Percentiles rank a stretch among this genome's conserved stretches.
These are phyloP conservation scores for Gossypium turneri DNA, from an alignment of 345 rosid species.

Conservation along the genomic window DNA sequence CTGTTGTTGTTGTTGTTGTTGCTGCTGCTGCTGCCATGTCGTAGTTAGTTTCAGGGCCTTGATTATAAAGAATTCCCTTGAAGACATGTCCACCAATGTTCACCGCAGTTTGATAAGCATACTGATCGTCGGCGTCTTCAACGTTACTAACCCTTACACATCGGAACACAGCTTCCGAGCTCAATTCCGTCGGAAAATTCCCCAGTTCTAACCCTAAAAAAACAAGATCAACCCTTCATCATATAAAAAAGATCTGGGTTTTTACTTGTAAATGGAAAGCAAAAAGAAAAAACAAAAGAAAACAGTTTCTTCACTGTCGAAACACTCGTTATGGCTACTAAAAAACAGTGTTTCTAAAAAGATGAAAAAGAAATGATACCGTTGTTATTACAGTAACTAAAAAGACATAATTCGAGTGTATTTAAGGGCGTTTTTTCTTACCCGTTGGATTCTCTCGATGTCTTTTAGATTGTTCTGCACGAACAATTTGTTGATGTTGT, in stretches of 20 bases:
- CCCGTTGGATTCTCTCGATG: conserved; percentile 41
- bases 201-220: conserved; percentile 67
- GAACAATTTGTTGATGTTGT: conserved; percentile 24
- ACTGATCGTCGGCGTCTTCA: conserved; percentile 70
- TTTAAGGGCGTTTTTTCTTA: no score
- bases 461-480: conserved; percentile 39
- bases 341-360: conserved; percentile 27
- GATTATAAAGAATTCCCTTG: conserved; percentile 89
- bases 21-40: neutral
- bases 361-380: conserved; percentile 5
- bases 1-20: neutral
- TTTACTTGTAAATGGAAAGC: neutral
- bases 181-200: conserved; percentile 68
- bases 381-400: no score
- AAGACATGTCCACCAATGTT: conserved; percentile 88
- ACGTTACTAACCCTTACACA: conserved; percentile 68
- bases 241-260: neutral
- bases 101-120: conserved; percentile 81
- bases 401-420: no score
- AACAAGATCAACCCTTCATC: neutral
- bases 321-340: conserved; percentile 38
- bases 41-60: conserved; percentile 56
- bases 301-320: conserved; percentile 36
- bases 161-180: conserved; percentile 61
- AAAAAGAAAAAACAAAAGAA: neutral